Evolutionary conservation across 768 basidiomycete genomes (phyloP).

Genomic region (Lepiota venenata): DNA sequence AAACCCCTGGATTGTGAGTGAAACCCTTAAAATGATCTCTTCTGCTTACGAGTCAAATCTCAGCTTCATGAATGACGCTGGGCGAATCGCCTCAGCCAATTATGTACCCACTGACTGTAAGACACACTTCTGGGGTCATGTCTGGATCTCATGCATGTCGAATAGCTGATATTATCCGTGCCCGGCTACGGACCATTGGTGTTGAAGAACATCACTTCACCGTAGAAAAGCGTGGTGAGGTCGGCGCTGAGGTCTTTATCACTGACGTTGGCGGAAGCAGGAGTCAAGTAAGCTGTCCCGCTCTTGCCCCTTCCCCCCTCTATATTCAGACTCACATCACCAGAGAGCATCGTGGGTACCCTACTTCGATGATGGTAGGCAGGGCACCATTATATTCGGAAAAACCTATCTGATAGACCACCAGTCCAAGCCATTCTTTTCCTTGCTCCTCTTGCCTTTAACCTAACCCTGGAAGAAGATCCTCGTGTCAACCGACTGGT

Average conservation of each 20-base stretch:
- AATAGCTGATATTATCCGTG: conserved; percentile 71
- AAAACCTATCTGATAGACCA: background rate
- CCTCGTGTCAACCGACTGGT: conserved; percentile 61
- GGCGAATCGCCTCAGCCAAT: conserved; percentile 47
- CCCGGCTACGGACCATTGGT: conserved; percentile 68
- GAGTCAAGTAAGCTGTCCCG: conserved; percentile 39
- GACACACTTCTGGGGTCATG: conserved; percentile 15
- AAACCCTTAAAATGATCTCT: background rate
- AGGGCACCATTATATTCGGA: background rate
- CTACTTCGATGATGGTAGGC: conserved; percentile 68
- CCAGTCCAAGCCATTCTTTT: conserved; percentile 77
- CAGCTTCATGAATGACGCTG: conserved; percentile 72
- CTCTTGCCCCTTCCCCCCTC: background rate
- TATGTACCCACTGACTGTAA: conserved; percentile 67
- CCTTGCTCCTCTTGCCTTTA: conserved; percentile 75
- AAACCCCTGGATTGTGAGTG: conserved; percentile 67
- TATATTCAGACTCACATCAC: background rate
- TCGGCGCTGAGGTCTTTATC: conserved; percentile 59
- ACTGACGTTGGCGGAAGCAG: conserved; percentile 70
- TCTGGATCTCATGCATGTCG: background rate
- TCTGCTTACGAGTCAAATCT: background rate
- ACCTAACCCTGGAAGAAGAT: conserved; percentile 72
- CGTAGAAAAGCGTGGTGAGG: conserved; percentile 42
- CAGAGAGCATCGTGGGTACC: conserved; percentile 70
- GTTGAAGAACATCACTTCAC: conserved; percentile 69